Base-by-base conservation (phyloP, 805 yeast species). In the Saturnispora silvae region DNA sequence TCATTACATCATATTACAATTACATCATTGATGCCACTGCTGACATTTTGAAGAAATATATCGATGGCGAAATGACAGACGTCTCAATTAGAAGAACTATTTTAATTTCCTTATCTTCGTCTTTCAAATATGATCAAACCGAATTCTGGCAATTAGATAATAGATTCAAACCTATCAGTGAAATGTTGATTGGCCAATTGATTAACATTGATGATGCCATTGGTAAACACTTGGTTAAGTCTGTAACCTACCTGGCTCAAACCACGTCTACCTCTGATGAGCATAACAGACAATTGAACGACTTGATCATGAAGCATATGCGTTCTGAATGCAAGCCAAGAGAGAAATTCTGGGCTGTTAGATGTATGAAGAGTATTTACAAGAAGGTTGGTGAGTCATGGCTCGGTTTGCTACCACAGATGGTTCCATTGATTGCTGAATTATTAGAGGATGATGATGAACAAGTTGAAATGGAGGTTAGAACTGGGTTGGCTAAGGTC, bases 401-500 rank as follows among this genome's bases (percentile, higher is more conserved):
- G 98, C 69, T 92, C 46, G 65, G 80, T 24, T 69, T 82, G 64
- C 67, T 92, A 49, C 98, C 98, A 18, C 96, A 87, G 54, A 70
- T 92, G 48, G 95, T 92, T 44, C 99, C 99, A 24, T 71, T 84
- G 42, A 84, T 92, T 57, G 96, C 97, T 6, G 99, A 92, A 61
- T 63, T 92, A 40, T 67, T 92, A 44, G 99, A 92, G 54, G 97
- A 87, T 54, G 97, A 92, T 42, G 94, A 87, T 45, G 98, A 92
- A 57, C 76, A 72, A 34, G 95, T 92, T 22, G 97, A 92, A 59
- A 56, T 74, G 53, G 96, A 86, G 59, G 96, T 86, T 3, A 78
- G 96, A 61, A 71, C 78, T 25, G 95, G 94, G 11, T 68, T 92
- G 44, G 95, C 89, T 7, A 84, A 82, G 51, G 95, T 83, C 5